phyloP scores from a whole-genome alignment of 352 stramenopile genomes.

The Phytophthora fragariae region DNA sequence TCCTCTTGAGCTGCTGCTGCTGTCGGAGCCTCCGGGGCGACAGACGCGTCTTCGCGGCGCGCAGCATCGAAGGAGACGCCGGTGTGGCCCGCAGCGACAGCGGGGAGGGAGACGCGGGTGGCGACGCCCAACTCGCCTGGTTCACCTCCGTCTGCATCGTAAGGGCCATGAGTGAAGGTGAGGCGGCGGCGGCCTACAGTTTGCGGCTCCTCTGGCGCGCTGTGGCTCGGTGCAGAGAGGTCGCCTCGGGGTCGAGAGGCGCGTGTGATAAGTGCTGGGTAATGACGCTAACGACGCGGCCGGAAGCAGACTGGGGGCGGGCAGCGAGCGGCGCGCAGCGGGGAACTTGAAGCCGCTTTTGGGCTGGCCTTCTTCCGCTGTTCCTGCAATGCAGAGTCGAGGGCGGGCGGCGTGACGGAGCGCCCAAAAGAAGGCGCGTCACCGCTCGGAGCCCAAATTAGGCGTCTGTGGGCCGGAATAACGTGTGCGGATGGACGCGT shows the following conservation, averaged over 20 bases:
- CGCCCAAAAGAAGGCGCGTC: conserved; percentile 1
- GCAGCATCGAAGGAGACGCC: conserved; percentile 16
- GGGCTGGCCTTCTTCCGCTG: not conserved
- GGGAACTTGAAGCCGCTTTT: not conserved
- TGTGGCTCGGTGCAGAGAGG: not conserved
- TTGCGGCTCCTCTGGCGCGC: not conserved
- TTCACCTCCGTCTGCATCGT: conserved; percentile 46
- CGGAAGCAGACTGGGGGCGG: not conserved
- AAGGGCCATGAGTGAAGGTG: conserved; percentile 30
- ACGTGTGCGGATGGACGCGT: not conserved
- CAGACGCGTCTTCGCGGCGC: not conserved
- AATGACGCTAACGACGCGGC: not conserved
- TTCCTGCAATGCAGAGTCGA: not conserved
- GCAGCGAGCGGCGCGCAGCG: not conserved
- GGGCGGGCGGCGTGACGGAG: not conserved
- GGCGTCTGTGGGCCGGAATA: not conserved
- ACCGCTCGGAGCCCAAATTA: not conserved
- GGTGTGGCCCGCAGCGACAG: conserved; percentile 35
- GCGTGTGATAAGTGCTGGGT: not conserved
- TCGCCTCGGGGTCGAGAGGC: not conserved
- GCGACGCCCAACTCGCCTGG: conserved; percentile 31
- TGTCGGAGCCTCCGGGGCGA: not conserved
- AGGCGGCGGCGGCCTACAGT: conserved; percentile 2
- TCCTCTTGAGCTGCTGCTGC: conserved; percentile 2
- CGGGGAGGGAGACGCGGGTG: conserved; percentile 25